These are phyloP conservation scores for Delphinella strobiligena DNA, from an alignment of 2,329 filamentous ascomycete species.

Conservation along the genomic window DNA sequence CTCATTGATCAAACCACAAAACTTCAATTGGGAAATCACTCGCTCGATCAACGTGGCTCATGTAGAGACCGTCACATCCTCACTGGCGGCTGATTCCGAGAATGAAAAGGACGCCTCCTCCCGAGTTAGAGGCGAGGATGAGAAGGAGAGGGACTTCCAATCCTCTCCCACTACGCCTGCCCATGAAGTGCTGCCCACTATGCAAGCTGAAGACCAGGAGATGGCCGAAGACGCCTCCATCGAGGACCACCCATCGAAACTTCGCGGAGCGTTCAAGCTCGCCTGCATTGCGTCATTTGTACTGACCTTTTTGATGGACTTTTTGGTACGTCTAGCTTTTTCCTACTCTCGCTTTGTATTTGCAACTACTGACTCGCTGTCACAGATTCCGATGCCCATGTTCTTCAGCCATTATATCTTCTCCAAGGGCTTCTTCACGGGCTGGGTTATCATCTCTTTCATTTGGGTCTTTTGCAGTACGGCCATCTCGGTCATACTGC, in stretches of 20 bases:
- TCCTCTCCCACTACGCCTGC: background rate
- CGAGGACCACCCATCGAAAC: constrained; percentile 20
- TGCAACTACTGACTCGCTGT: too few relatives aligned
- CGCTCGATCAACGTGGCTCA: constrained; percentile 23
- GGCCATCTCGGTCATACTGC: constrained; percentile 24
- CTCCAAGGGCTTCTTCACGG: constrained; percentile 27
- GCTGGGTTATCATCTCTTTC: constrained; percentile 27
- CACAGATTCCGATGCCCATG: constrained; percentile 30
- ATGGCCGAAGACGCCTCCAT: constrained; percentile 12
- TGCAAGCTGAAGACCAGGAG: background rate
- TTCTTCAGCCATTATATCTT: constrained; percentile 29
- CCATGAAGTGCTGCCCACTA: background rate
- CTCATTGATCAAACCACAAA: constrained; percentile 24
- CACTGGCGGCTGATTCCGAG: constrained; percentile 29
- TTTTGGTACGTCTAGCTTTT: constrained; percentile 15
- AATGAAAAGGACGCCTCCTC: constrained; percentile 7
- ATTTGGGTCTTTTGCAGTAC: constrained; percentile 28
- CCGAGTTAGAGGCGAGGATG: constrained; percentile 1
- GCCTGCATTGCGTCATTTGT: constrained; percentile 24
- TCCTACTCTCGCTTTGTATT: background rate
- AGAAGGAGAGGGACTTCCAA: constrained; percentile 8
- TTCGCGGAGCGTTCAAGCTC: constrained; percentile 25
- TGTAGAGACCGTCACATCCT: constrained; percentile 8
- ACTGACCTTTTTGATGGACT: constrained; percentile 27
- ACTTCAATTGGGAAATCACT: constrained; percentile 29